Base-by-base conservation (phyloP, 305 asterid species). In the Solanum hybrid region DNA sequence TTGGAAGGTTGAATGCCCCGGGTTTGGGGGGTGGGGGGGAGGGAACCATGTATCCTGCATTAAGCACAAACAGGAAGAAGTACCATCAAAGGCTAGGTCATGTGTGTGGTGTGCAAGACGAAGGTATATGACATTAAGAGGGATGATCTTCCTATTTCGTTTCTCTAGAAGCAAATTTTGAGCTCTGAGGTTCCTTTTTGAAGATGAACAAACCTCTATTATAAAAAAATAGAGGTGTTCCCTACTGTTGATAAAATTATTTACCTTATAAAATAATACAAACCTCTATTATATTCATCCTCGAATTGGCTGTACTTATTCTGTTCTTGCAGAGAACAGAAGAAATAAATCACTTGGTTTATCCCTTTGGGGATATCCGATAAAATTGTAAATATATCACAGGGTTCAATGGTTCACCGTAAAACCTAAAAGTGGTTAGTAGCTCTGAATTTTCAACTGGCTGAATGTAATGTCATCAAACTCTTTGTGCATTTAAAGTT, bases 291-390 rank as follows among this genome's bases (percentile, higher is more conserved):
- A 20, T 85, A 4, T 79, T 36, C 61, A 79, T 79, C 11, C 10
- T 36, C 2, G 12, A 36, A 37, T 37, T 17, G 75, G 20, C 37
- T 2, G 29, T 83, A 45, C 75, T 45, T 83, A 5, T 45, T 45
- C 37, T 83, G 17, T 15, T 29, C 73, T 29, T 83, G 27, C 10
- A 83, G 87, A 45, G 20, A 45, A 79, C 86, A 57, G 38, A 29
- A 45, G 29, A 83, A 83, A 79, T 12, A 78, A 79, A 79, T 36
- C 27, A 36, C 86, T 22, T 26, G 86, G 57, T n/a, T 79, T 10
- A 86, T 81, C 91, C 93, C 93, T 83, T 83, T 80, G 92, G 92
- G 90, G 93, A 89, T 91, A 90, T 90, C 92, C 89, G 90, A 89
- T 91, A 89, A 90, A 92, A 88, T 91, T 89, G 93, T 92, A 88